These are phyloP conservation scores for Auxenochlorella pyrenoidosa DNA, from an alignment of 139 green algal genomes.

Conservation along the genomic window DNA sequence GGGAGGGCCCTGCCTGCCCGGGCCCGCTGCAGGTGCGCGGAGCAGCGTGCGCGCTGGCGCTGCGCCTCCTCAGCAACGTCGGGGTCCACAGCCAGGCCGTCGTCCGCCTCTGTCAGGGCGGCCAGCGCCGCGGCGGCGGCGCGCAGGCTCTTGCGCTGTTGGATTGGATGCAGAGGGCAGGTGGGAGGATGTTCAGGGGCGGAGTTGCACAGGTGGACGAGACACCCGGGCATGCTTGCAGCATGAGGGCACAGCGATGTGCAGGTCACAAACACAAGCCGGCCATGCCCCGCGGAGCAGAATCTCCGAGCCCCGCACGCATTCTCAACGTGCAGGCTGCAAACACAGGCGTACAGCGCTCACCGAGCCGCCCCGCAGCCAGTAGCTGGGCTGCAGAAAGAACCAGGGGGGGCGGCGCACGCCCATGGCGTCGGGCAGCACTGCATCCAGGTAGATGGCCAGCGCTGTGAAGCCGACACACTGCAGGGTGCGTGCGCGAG, in stretches of 20 bases:
- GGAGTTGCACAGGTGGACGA: background rate
- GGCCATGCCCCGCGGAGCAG: no score
- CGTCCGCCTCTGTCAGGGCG: constrained; percentile 2
- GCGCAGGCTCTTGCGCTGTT: background rate
- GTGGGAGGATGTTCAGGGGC: background rate
- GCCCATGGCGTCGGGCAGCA: constrained; percentile 74
- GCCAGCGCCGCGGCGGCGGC: constrained; percentile 10
- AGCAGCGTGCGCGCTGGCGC: constrained; percentile 8
- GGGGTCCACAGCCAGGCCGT: constrained; percentile 37
- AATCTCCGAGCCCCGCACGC: no score
- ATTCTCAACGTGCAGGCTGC: background rate
- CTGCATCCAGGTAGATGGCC: constrained; percentile 84
- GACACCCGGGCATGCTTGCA: no score
- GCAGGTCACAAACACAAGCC: background rate
- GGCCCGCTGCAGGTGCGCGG: background rate
- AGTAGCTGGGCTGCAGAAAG: constrained; percentile 59
- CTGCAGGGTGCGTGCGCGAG: constrained; percentile 28
- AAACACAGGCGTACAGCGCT: background rate
- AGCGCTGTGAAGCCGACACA: constrained; percentile 59
- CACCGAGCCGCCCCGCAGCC: constrained; percentile 7
- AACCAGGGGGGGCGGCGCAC: constrained; percentile 54
- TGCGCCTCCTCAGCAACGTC: constrained; percentile 42
- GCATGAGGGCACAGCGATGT: background rate
- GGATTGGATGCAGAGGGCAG: background rate
- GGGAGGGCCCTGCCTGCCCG: background rate